A percentile compares a stretch with the other conserved stretches of the same genome.
Conservation (phyloP, 768 basidiomycete species). For the Multifurca ochricompacta region DNA sequence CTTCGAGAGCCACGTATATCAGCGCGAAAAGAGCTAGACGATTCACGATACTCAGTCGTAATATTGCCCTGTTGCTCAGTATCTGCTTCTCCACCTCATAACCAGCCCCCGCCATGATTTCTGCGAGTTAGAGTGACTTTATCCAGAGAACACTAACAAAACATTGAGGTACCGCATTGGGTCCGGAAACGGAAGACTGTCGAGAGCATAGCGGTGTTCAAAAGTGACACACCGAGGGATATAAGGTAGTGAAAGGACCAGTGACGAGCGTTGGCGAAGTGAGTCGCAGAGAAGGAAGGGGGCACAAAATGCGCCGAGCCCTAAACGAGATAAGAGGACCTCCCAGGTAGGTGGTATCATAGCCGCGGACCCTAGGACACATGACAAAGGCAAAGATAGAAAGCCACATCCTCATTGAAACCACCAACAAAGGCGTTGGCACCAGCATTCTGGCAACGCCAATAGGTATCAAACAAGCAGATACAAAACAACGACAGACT, state of each 20-base stretch:
- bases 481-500: slow-evolving; percentile 22
- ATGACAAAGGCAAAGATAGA: slow-evolving; percentile 25
- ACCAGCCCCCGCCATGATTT: slow-evolving; percentile 26
- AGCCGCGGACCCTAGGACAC: slow-evolving; percentile 21
- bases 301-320: slow-evolving; percentile 34
- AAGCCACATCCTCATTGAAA: slow-evolving; percentile 30
- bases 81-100: slow-evolving; percentile 28
- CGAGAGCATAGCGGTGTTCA: slow-evolving; percentile 18
- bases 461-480: background rate
- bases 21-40: slow-evolving; percentile 33
- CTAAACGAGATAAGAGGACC: slow-evolving; percentile 8
- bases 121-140: slow-evolving; percentile 11
- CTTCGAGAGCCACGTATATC: slow-evolving; percentile 36
- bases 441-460: slow-evolving; percentile 35
- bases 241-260: slow-evolving; percentile 41
- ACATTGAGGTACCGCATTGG: slow-evolving; percentile 28
- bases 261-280: slow-evolving; percentile 30
- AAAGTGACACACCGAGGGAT: slow-evolving; percentile 25
- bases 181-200: slow-evolving; percentile 26
- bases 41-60: slow-evolving; percentile 31
- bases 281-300: slow-evolving; percentile 36
- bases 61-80: slow-evolving; percentile 27
- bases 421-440: slow-evolving; percentile 40
- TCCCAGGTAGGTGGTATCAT: background rate
- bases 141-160: no score